A percentile compares a stretch with the other conserved stretches of the same genome.
phyloP scores from a whole-genome alignment of 768 basidiomycete species.

The Collybiopsis luxurians region DNA sequence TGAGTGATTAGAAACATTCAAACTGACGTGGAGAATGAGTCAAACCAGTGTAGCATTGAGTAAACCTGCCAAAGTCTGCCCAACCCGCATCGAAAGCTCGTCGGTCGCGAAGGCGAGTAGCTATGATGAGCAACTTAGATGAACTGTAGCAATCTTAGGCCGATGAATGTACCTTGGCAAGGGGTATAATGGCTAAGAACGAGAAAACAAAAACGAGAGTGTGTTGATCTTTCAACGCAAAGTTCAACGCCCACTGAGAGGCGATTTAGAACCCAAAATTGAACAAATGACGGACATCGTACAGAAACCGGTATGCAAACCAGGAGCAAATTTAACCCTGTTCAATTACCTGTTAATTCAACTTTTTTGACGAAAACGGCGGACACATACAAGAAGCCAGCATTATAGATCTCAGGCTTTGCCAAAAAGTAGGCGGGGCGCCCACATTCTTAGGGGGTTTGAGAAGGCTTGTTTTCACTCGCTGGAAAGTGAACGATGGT shows the following conservation, averaged over 20 bases:
- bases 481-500: slow-evolving; percentile 13
- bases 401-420: slow-evolving; percentile 53
- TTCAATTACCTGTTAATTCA: background rate
- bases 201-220: slow-evolving; percentile 73
- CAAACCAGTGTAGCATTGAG: slow-evolving; percentile 81
- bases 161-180: slow-evolving; percentile 59
- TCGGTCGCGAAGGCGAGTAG: slow-evolving; percentile 84
- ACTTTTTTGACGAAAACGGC: background rate
- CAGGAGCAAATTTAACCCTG: slow-evolving; percentile 72
- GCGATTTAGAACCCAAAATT: background rate
- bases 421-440: slow-evolving; percentile 38
- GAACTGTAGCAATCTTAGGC: background rate
- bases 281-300: background rate
- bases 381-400: slow-evolving; percentile 50
- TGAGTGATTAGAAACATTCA: background rate
- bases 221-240: slow-evolving; percentile 46
- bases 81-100: slow-evolving; percentile 77
- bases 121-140: slow-evolving; percentile 29
- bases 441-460: slow-evolving; percentile 39
- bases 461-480: slow-evolving; percentile 27
- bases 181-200: slow-evolving; percentile 80
- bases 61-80: slow-evolving; percentile 80
- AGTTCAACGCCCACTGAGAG: slow-evolving; percentile 70
- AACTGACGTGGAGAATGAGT: slow-evolving; percentile 7
- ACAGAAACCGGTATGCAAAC: slow-evolving; percentile 73